Percentiles rank a stretch among this genome's conserved stretches.
Conservation (phyloP, 768 basidiomycete genomes). For the Auricularia heimuer region DNA sequence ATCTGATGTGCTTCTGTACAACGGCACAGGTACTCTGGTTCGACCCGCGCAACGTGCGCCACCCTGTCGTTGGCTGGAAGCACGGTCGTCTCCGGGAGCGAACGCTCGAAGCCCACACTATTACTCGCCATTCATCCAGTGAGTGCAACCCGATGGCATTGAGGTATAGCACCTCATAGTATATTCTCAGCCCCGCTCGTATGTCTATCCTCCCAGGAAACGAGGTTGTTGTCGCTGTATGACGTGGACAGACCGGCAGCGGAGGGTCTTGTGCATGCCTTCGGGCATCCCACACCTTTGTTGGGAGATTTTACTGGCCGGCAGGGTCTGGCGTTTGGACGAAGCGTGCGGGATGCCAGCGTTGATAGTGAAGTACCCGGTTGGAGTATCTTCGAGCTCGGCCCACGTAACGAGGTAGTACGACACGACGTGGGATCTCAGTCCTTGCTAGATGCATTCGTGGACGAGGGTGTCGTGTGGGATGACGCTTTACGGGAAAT, state of each 20-base stretch:
- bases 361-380: slow-evolving; percentile 11
- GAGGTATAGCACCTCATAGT: neutral
- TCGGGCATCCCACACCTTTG: slow-evolving; percentile 32
- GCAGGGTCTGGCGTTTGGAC: slow-evolving; percentile 24
- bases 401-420: slow-evolving; percentile 29
- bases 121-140: slow-evolving; percentile 1
- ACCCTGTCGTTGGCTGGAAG: slow-evolving; percentile 49
- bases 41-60: slow-evolving; percentile 47
- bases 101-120: slow-evolving; percentile 32
- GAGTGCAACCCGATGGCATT: neutral
- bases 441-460: neutral
- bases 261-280: slow-evolving; percentile 34
- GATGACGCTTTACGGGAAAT: neutral
- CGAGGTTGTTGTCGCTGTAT: slow-evolving; percentile 51
- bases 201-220: slow-evolving; percentile 50
- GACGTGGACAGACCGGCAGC: slow-evolving; percentile 35
- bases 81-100: slow-evolving; percentile 56
- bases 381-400: slow-evolving; percentile 36
- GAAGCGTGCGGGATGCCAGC: slow-evolving; percentile 16
- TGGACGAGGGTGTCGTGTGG: neutral
- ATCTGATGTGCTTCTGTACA: slow-evolving; percentile 44
- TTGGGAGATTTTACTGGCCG: slow-evolving; percentile 24
- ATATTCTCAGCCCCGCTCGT: slow-evolving; percentile 37
- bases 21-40: slow-evolving; percentile 62
- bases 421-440: neutral